Percentiles rank a stretch among this genome's conserved stretches.
Evolutionary conservation across 495 filamentous ascomycete species (phyloP).

Genomic region (Penicillium lividum): DNA sequence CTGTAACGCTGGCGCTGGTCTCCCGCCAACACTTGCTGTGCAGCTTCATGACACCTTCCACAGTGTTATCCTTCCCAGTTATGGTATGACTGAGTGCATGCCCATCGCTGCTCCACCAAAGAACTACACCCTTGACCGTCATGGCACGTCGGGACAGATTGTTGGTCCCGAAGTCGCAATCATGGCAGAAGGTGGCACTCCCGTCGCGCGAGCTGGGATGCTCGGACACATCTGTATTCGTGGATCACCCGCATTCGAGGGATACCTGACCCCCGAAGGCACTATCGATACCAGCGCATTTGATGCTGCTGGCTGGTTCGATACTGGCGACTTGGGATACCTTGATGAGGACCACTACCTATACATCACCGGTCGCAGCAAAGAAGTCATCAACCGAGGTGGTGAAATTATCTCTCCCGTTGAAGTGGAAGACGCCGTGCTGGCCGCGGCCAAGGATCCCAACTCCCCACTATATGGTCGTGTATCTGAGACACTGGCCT

Average conservation of each 20-base stretch:
- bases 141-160: slow-evolving; percentile 45
- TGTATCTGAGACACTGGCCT: slow-evolving; percentile 40
- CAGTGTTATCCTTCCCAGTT: slow-evolving; percentile 44
- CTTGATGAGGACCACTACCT: slow-evolving; percentile 61
- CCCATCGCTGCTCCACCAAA: slow-evolving; percentile 43
- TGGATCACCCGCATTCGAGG: slow-evolving; percentile 43
- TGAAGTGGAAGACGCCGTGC: slow-evolving; percentile 74
- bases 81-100: slow-evolving; percentile 54
- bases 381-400: slow-evolving; percentile 77
- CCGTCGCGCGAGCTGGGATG: slow-evolving; percentile 15
- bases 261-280: slow-evolving; percentile 39
- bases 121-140: slow-evolving; percentile 40
- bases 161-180: slow-evolving; percentile 44
- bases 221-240: slow-evolving; percentile 46
- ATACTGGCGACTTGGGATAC: slow-evolving; percentile 50
- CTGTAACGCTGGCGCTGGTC: slow-evolving; percentile 47
- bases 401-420: slow-evolving; percentile 81
- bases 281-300: slow-evolving; percentile 39
- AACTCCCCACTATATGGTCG: slow-evolving; percentile 33
- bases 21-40: slow-evolving; percentile 41
- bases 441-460: slow-evolving; percentile 41
- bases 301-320: slow-evolving; percentile 43
- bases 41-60: slow-evolving; percentile 39
- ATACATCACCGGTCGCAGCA: slow-evolving; percentile 70
- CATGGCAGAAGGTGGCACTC: slow-evolving; percentile 23